Percentiles rank a stretch among this genome's conserved stretches.
These are phyloP conservation scores for Cyclospora cayetanensis DNA, from an alignment of 169 alveolate genomes.

Conservation along the genomic window DNA sequence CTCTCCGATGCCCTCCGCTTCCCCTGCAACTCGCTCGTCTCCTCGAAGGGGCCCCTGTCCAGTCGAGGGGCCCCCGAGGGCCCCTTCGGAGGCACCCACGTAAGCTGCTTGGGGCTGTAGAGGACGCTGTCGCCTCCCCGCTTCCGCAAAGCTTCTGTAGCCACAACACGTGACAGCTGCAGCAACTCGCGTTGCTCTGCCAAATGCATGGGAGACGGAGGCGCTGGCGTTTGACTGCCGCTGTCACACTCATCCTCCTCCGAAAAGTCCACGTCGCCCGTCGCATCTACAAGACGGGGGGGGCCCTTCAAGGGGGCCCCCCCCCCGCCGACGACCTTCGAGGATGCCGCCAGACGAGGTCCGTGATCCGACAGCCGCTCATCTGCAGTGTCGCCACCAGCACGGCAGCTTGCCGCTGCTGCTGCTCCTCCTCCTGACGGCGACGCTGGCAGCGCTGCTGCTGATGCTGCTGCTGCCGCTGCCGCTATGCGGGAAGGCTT, in stretches of 20 bases:
- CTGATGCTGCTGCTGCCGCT: conserved; percentile 45
- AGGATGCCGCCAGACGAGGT: no score
- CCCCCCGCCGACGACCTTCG: not conserved
- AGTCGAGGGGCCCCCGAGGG: not conserved
- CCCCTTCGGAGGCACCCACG: not conserved
- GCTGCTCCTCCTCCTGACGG: not conserved
- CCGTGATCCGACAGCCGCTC: no score
- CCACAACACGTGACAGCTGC: conserved; percentile 40
- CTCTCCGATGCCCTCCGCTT: not conserved
- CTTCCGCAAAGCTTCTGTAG: not conserved
- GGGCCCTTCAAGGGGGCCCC: no score
- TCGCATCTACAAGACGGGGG: not conserved
- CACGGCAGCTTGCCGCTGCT: not conserved
- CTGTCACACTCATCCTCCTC: not conserved
- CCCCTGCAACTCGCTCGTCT: not conserved
- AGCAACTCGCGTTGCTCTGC: conserved; percentile 66
- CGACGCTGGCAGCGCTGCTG: not conserved
- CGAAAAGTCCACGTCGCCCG: no score
- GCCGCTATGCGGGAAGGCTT: not conserved
- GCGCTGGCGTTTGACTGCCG: conserved; percentile 26
- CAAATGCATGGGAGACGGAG: conserved; percentile 61
- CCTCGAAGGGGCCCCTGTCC: not conserved
- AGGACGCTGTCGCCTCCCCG: not conserved
- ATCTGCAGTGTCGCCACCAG: not conserved
- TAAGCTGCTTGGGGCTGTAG: not conserved